Base-by-base conservation (phyloP, 257 asterid genomes). In the Fraxinus cuspidata region DNA sequence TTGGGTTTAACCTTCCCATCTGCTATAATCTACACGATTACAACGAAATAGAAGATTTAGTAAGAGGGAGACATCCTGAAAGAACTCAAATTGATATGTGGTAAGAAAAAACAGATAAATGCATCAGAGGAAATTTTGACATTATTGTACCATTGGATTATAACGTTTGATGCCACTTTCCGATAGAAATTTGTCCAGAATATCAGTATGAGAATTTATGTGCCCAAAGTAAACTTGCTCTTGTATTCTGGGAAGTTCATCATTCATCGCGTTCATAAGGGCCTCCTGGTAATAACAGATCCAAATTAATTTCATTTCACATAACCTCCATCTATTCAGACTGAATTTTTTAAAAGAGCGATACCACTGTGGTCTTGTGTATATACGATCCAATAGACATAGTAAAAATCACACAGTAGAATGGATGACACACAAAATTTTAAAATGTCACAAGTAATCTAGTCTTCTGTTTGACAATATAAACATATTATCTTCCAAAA, bases 141-240 rank as follows among this genome's bases (percentile, higher is more conserved):
- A 78, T 70, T 76, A 78, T 60, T 71, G 71, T 79, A 96, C 98
- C 98, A 86, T 90, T 18, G 98, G 97, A 79, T 96, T 96, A 85
- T 96, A 96, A 75, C 97, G 99, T 77, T 80, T 90, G 78, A 96
- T 88, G 76, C 97, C 97, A 89, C 91, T 92, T 84, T 93, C 97
- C 42, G 94, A 89, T n/a, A 93, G 89, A 79, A 89, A 93, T 78
- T 89, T 93, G 78, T 93, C 97, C 82, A 96, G 88, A 86, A 93
- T 86, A 82, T 96, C 97, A 34, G 99, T 93, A 34, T 90, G 90
- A 71, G 98, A 92, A 82, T 85, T 86, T 83, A 96, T 92, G 58
- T 86, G 98, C 34, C 99, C 99, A 77, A 90, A 96, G 79, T 96
- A 96, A 69, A 96, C 99, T 84, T 90, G 98, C 88, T 96, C 99